These are phyloP conservation scores for Chaetoceros tenuissimus DNA, from an alignment of 108 stramenopile species.

Conservation along the genomic window DNA sequence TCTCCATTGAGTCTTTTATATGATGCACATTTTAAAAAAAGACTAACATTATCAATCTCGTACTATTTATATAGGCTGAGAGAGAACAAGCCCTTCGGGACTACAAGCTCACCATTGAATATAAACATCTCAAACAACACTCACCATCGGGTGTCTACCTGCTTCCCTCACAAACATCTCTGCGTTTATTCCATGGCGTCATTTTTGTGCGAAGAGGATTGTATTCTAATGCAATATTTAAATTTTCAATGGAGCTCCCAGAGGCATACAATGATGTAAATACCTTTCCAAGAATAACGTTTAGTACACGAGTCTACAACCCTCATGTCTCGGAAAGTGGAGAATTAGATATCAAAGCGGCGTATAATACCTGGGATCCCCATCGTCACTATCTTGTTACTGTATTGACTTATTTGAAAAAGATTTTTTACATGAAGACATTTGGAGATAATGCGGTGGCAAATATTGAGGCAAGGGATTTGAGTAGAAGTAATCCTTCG, in stretches of 20 bases:
- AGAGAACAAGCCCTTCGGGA: slow-evolving; percentile 85
- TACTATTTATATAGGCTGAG: slow-evolving; percentile 44
- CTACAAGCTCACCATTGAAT: slow-evolving; percentile 92
- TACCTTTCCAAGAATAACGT: slow-evolving; percentile 74
- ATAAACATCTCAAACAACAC: slow-evolving; percentile 86
- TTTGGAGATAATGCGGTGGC: slow-evolving; percentile 55
- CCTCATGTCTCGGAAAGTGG: slow-evolving; percentile 84
- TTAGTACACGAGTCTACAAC: slow-evolving; percentile 77
- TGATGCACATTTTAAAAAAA: too few relatives aligned
- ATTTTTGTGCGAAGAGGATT: slow-evolving; percentile 89
- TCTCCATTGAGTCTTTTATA: too few relatives aligned
- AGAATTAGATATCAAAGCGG: slow-evolving; percentile 63
- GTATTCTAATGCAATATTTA: slow-evolving; percentile 91
- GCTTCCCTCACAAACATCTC: slow-evolving; percentile 66
- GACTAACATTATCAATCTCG: too few relatives aligned
- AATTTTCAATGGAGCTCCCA: slow-evolving; percentile 80
- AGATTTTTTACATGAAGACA: slow-evolving; percentile 91
- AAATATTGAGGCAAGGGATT: slow-evolving; percentile 50
- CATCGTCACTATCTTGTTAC: slow-evolving; percentile 84
- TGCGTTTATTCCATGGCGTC: slow-evolving; percentile 84
- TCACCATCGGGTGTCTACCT: slow-evolving; percentile 91
- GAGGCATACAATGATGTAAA: slow-evolving; percentile 80
- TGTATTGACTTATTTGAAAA: slow-evolving; percentile 92
- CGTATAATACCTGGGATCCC: slow-evolving; percentile 86
- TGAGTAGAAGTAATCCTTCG: slow-evolving; percentile 42